These are phyloP conservation scores for Oehlia diaphana DNA, from an alignment of 192 early-diverging fungal species.

Conservation along the genomic window DNA sequence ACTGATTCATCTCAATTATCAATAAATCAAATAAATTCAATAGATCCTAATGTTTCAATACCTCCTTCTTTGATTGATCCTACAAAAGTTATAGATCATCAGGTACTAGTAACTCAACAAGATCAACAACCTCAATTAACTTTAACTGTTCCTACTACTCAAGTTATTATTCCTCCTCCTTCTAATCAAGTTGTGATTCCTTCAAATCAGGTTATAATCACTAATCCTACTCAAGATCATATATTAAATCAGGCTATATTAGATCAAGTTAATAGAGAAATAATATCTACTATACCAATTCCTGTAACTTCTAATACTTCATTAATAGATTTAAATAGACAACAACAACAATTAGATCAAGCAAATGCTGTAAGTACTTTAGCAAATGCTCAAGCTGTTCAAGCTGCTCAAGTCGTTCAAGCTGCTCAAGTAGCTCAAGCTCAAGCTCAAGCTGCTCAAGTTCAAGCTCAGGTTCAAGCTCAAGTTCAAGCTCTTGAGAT, in stretches of 20 bases:
- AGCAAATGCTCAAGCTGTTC: not conserved
- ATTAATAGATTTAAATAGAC: conserved; percentile 3
- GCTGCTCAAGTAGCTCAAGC: too few species aligned
- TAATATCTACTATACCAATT: not conserved
- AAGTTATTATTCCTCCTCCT: not conserved
- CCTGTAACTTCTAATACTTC: not conserved
- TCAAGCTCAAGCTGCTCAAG: too few species aligned
- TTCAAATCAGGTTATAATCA: too few species aligned
- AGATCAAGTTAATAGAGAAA: not conserved
- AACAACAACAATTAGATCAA: not conserved
- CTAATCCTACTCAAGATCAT: not conserved
- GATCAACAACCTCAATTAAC: conserved; percentile 11
- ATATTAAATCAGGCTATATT: not conserved
- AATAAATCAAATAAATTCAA: not conserved
- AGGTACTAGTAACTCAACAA: conserved; percentile 17
- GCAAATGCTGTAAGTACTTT: not conserved
- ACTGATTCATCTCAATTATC: not conserved
- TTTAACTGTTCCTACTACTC: not conserved
- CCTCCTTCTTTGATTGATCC: not conserved
- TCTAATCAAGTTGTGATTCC: too few species aligned
- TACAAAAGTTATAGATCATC: not conserved
- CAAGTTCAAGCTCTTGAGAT: not conserved
- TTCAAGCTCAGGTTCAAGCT: too few species aligned
- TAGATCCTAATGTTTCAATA: not conserved
- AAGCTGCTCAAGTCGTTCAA: not conserved